phyloP scores from a whole-genome alignment of 169 alveolate species.

The Plasmodium vivax region DNA sequence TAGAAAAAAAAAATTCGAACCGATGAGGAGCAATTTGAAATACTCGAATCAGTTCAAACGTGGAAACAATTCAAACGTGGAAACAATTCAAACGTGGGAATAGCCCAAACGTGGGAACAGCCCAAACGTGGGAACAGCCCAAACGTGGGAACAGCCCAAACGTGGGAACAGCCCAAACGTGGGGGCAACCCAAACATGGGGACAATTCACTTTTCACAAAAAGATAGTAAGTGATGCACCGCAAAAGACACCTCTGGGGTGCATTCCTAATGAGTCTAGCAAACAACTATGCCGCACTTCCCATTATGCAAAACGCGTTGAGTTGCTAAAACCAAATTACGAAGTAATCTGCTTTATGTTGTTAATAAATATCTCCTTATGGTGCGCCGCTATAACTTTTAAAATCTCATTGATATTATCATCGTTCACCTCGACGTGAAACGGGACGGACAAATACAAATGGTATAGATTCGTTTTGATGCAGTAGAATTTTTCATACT shows the following conservation, averaged over 20 bases:
- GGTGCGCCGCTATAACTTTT: slow-evolving; percentile 56
- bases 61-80: neutral
- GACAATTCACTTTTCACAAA: neutral
- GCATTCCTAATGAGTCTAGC: neutral
- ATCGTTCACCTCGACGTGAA: slow-evolving; percentile 59
- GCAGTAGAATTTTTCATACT: slow-evolving; percentile 52
- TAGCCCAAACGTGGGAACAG: neutral
- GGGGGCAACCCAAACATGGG: too few relatives aligned
- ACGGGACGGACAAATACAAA: slow-evolving; percentile 66
- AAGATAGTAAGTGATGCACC: neutral
- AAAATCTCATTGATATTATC: slow-evolving; percentile 69
- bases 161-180: too few relatives aligned
- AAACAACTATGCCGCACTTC: neutral
- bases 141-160: too few relatives aligned
- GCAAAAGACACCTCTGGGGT: neutral
- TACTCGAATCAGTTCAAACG: neutral
- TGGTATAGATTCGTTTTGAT: slow-evolving; percentile 65
- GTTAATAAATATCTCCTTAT: slow-evolving; percentile 71
- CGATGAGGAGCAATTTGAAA: neutral
- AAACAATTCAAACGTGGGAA: too few relatives aligned
- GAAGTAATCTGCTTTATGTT: slow-evolving; percentile 65
- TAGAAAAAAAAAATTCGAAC: neutral
- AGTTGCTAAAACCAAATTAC: neutral
- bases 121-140: neutral
- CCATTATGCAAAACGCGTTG: neutral